Evolutionary conservation across 306 rosid genomes (phyloP).

Genomic region (Sophora flavescens): DNA sequence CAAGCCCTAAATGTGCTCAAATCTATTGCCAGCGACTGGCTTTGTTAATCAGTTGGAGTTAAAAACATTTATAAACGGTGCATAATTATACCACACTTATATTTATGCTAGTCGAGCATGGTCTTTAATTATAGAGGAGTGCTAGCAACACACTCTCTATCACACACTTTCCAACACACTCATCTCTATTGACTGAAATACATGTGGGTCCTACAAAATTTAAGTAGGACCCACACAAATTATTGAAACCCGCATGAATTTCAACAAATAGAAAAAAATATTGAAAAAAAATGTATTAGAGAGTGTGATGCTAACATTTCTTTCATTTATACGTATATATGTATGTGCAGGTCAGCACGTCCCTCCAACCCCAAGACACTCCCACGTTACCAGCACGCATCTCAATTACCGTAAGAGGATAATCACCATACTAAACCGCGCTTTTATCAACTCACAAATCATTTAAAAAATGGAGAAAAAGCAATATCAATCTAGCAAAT

Average conservation of each 20-base stretch:
- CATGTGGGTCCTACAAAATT: too few species aligned
- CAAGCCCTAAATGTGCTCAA: background rate
- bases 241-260: too few species aligned
- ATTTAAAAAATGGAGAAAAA: background rate
- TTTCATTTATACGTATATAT: too few species aligned
- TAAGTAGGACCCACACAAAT: too few species aligned
- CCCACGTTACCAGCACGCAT: constrained; percentile 17
- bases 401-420: background rate
- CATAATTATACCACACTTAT: background rate
- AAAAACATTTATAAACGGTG: background rate
- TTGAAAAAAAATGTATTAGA: too few species aligned
- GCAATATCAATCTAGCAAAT: constrained; percentile 30
- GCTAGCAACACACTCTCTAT: too few species aligned
- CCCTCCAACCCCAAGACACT: background rate
- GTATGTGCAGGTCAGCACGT: background rate
- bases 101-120: background rate
- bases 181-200: too few species aligned
- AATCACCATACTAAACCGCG: background rate
- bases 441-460: background rate
- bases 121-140: too few species aligned
- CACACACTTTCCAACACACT: too few species aligned
- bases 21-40: background rate
- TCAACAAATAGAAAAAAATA: too few species aligned
- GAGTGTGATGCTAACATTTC: too few species aligned
- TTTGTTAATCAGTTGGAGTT: too few species aligned